Base-by-base conservation (phyloP, 371 early-diverging fungal species). In the Actinomortierella wolfii region DNA sequence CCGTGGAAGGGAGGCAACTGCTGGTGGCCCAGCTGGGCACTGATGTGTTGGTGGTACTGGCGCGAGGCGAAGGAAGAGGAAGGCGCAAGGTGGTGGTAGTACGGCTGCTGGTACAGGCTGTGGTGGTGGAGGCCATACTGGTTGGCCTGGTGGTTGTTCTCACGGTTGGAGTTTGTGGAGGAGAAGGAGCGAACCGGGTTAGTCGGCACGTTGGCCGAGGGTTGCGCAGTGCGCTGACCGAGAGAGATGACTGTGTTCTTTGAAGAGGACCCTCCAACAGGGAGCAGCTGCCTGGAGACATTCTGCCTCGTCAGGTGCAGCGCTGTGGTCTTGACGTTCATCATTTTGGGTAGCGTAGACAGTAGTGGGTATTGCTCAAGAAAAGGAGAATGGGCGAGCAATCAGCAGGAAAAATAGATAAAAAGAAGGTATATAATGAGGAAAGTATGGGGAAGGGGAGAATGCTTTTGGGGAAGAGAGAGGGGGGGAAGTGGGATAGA, bases 181-280 rank as follows among this genome's bases (percentile, higher is more conserved):
- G 74, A 73, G 64, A 63, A 73, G 46, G 67, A 62, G 20, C 74
- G 67, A 34, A 73, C 67, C 14, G 74, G 62, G 51, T 63, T 73
- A 18, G 73, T 45, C 3, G 71, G 60, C 5, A 63, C 53, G 29
- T 34, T 34, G 39, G 28, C 54, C 14, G 62, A 21, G 23, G 51
- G 60, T 24, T 67, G 56, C 15, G 67, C 63, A n/a, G 74, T 62
- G 43, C 74, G 62, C 48, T 73, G 74, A 6, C 67, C 59, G 54
- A 73, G 50, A 13, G 52, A 62, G 54, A 73, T 54, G 59, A 67
- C 74, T 34, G 62, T 34, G 60, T 60, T 66, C 53, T 73, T 73
- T 6, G 74, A 56, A 43, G 56, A 66, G 40, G 64, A 54, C 34
- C 34, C 34, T 34, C 34, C 34, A 25, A 69, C 52, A 2, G 74